Evolutionary conservation across 1,284 basidiomycete species (phyloP).

Genomic region (Entoloma clypeatum): DNA sequence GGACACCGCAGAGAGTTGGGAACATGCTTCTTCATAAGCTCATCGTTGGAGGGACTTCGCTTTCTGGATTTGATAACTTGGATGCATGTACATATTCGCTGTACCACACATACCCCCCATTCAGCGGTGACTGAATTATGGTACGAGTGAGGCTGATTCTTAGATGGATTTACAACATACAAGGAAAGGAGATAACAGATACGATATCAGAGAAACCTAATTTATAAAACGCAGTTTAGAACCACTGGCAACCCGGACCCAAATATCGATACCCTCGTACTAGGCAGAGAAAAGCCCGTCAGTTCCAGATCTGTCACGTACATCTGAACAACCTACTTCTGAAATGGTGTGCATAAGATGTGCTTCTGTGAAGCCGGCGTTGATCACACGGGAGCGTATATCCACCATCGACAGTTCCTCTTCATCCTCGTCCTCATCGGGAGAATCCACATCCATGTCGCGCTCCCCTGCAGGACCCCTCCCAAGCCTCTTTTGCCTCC

Average conservation of each 20-base stretch:
- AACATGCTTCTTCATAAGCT: conserved; percentile 57
- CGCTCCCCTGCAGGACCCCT: conserved; percentile 64
- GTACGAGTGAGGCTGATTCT: neutral
- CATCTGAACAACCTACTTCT: conserved; percentile 51
- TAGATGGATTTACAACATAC: conserved; percentile 12
- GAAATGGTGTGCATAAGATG: conserved; percentile 82
- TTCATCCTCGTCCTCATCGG: conserved; percentile 57
- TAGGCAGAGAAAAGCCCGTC: conserved; percentile 29
- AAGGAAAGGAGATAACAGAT: conserved; percentile 6
- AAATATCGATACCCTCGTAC: conserved; percentile 82
- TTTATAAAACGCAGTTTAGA: conserved; percentile 65
- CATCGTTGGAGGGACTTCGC: conserved; percentile 6
- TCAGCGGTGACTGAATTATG: neutral
- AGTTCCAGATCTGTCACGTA: neutral
- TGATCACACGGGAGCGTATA: conserved; percentile 78
- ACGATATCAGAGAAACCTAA: conserved; percentile 3
- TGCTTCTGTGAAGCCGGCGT: conserved; percentile 86
- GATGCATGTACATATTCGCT: no score
- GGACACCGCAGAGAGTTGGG: conserved; percentile 67
- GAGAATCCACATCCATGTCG: conserved; percentile 64
- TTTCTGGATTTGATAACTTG: conserved; percentile 6
- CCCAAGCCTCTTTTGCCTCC: conserved; percentile 51
- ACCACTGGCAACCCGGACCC: conserved; percentile 72
- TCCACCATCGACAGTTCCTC: conserved; percentile 75
- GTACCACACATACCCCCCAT: neutral